Percentiles rank a stretch among this genome's conserved stretches.
phyloP scores from a whole-genome alignment of 805 yeast species.

The Helenozyma baotianmanensis region DNA sequence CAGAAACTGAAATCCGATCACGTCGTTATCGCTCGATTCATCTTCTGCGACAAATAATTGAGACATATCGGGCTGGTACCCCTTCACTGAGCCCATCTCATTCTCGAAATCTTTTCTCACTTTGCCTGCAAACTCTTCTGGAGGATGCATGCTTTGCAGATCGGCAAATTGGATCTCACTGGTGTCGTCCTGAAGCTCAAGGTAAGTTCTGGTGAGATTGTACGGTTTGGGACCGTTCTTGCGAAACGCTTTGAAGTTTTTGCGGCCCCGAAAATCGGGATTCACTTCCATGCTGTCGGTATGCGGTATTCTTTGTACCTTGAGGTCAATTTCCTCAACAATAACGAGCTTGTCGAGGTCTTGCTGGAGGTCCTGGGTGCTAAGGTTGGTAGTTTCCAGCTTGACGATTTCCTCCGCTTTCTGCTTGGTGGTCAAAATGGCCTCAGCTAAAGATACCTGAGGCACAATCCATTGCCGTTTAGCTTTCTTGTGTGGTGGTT shows the following conservation, averaged over 20 bases:
- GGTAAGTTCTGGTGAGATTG: slow-evolving; percentile 11
- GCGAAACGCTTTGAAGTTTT: slow-evolving; percentile 13
- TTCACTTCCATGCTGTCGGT: neutral
- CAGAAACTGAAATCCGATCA: slow-evolving; percentile 7
- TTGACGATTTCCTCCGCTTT: slow-evolving; percentile 7
- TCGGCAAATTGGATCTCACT: slow-evolving; percentile 6
- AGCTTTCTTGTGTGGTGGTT: neutral
- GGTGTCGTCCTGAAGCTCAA: slow-evolving; percentile 11
- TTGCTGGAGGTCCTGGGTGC: neutral
- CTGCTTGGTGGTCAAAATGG: slow-evolving; percentile 9
- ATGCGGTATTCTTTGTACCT: neutral
- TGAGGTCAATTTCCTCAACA: slow-evolving; percentile 5
- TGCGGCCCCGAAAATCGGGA: slow-evolving; percentile 6
- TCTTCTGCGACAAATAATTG: slow-evolving; percentile 13
- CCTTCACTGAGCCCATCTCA: slow-evolving; percentile 14
- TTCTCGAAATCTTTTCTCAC: slow-evolving; percentile 6
- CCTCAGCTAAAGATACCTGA: slow-evolving; percentile 12
- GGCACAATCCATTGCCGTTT: slow-evolving; percentile 5
- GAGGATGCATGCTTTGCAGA: neutral
- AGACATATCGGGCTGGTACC: slow-evolving; percentile 12
- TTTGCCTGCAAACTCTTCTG: neutral
- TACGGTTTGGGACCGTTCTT: slow-evolving; percentile 6
- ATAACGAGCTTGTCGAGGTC: slow-evolving; percentile 1
- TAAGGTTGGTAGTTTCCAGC: no score
- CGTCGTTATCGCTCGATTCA: neutral